phyloP scores from a whole-genome alignment of 2,329 filamentous ascomycete genomes.

The Pseudogymnoascus sp. region DNA sequence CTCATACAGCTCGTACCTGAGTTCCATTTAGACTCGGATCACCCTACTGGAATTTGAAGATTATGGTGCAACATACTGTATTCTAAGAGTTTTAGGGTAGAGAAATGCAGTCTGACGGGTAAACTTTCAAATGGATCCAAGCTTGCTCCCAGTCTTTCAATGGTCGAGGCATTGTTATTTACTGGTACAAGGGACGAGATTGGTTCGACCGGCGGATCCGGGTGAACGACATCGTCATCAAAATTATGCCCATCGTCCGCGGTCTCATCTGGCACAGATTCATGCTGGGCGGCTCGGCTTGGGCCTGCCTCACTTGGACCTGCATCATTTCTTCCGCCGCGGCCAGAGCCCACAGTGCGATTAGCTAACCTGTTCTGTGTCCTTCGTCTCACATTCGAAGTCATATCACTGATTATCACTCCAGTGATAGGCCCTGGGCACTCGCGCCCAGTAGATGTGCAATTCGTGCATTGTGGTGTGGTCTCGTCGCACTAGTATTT shows the following conservation, averaged over 20 bases:
- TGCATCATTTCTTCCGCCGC: no score
- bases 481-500: conserved; percentile 6
- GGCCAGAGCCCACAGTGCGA: background rate
- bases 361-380: background rate
- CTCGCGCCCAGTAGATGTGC: conserved; percentile 1
- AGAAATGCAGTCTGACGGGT: background rate
- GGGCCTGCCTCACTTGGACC: background rate
- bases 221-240: background rate
- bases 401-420: conserved; percentile 10
- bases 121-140: conserved; percentile 10
- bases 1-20: conserved; percentile 8
- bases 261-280: background rate
- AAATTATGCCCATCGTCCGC: background rate
- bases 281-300: background rate
- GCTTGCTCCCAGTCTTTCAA: conserved; percentile 1
- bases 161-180: background rate
- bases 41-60: background rate
- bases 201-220: background rate
- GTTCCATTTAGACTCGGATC: background rate
- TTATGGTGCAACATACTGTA: conserved; percentile 1
- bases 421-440: conserved; percentile 10
- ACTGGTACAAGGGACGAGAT: background rate
- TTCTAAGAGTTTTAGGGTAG: conserved; percentile 2
- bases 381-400: background rate
- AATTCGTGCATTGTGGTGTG: background rate